Conservation (phyloP, 2,329 filamentous ascomycete species). For the Aaosphaeria arxii region DNA sequence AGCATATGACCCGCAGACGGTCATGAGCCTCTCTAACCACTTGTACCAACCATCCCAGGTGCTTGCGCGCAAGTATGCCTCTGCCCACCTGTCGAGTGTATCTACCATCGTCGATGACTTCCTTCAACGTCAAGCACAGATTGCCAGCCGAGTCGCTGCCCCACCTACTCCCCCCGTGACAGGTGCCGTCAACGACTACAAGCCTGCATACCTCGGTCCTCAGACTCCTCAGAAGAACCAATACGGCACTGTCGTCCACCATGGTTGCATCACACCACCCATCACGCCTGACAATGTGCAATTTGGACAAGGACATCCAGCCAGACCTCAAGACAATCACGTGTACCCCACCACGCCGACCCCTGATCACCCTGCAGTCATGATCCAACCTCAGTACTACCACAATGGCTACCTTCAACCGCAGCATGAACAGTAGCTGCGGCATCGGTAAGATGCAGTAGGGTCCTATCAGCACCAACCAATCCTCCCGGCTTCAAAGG, state of each 20-base stretch:
- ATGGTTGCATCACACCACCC: slow-evolving; percentile 80
- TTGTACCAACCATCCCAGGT: slow-evolving; percentile 66
- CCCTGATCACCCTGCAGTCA: slow-evolving; percentile 27
- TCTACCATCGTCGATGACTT: slow-evolving; percentile 65
- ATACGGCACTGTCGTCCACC: slow-evolving; percentile 59
- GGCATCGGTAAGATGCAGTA: neutral
- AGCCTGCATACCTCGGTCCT: slow-evolving; percentile 59
- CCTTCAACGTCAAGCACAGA: slow-evolving; percentile 57
- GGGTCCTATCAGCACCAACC: neutral
- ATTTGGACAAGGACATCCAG: slow-evolving; percentile 29
- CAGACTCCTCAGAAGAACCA: slow-evolving; percentile 78
- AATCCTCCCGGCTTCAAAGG: neutral
- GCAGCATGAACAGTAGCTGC: slow-evolving; percentile 30
- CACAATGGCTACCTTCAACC: slow-evolving; percentile 33
- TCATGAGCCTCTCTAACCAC: slow-evolving; percentile 63
- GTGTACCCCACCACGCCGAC: slow-evolving; percentile 39
- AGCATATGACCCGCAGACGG: slow-evolving; percentile 65
- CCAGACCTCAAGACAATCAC: slow-evolving; percentile 20
- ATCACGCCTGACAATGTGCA: slow-evolving; percentile 70
- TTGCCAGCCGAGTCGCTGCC: slow-evolving; percentile 41
- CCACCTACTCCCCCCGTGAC: slow-evolving; percentile 60
- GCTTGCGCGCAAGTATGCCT: slow-evolving; percentile 66
- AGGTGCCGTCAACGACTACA: slow-evolving; percentile 49
- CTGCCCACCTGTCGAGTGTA: slow-evolving; percentile 62
- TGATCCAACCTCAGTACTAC: slow-evolving; percentile 33